These are phyloP conservation scores for Gnetum montanum DNA, from an alignment of 75 land plant genomes.

Conservation along the genomic window DNA sequence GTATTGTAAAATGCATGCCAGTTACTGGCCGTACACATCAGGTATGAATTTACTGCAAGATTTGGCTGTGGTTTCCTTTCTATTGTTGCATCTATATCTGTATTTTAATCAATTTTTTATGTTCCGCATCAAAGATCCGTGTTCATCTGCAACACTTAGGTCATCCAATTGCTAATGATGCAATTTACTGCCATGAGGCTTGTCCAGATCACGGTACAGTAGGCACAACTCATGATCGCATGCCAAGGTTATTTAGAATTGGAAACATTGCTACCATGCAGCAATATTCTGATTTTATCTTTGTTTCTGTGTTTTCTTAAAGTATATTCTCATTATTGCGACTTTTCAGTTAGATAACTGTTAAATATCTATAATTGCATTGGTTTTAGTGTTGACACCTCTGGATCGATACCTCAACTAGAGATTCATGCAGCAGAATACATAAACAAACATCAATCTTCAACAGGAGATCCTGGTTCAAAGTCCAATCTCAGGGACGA, in stretches of 20 bases:
- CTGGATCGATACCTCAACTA: background rate
- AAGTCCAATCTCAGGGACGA: background rate
- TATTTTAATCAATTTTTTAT: no score
- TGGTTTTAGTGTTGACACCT: no score
- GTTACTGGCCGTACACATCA: conserved; percentile 94
- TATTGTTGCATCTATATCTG: no score
- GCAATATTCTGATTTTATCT: background rate
- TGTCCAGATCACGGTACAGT: conserved; percentile 28
- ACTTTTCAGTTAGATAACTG: conserved; percentile 2
- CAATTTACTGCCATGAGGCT: conserved; percentile 41
- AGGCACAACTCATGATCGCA: conserved; percentile 54
- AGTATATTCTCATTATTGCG: background rate
- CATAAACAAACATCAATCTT: background rate
- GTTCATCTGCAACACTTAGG: conserved; percentile 83
- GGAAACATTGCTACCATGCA: background rate
- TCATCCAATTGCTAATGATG: conserved; percentile 87
- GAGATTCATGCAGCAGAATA: background rate
- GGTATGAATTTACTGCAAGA: conserved; percentile 14
- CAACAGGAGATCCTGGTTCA: background rate
- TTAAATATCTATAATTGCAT: no score
- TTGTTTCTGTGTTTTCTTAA: background rate
- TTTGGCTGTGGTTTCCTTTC: background rate
- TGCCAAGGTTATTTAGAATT: conserved; percentile 15
- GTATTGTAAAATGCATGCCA: conserved; percentile 79
- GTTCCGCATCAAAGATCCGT: conserved; percentile 75